Conservation (phyloP, 192 early-diverging fungal genomes). For the Coemansia furcata region DNA sequence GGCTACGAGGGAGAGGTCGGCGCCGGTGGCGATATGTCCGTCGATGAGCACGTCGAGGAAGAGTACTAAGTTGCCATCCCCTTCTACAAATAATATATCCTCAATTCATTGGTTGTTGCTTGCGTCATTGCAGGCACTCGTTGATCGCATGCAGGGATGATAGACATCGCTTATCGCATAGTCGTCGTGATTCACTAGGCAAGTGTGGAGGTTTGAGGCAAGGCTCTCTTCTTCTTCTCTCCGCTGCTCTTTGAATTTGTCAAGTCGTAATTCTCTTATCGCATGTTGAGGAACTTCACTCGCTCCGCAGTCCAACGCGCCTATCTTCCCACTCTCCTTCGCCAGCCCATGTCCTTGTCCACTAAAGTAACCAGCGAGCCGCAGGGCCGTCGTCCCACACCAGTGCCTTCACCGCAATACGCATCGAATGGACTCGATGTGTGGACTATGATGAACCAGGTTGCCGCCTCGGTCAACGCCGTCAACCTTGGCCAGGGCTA, state of each 20-base stretch:
- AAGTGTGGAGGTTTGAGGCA: background rate
- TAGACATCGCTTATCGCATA: too few relatives aligned
- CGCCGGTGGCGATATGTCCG: background rate
- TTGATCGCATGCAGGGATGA: too few relatives aligned
- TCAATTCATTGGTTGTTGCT: background rate
- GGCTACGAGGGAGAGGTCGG: constrained; percentile 1
- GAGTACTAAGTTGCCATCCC: constrained; percentile 3
- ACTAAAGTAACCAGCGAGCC: background rate
- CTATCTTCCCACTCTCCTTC: background rate
- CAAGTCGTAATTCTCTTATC: background rate
- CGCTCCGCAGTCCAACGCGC: constrained; percentile 1
- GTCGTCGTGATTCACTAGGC: background rate
- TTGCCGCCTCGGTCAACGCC: constrained; percentile 76
- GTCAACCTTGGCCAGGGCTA: constrained; percentile 93
- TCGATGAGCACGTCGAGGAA: constrained; percentile 4
- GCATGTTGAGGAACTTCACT: background rate
- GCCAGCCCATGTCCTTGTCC: constrained; percentile 1
- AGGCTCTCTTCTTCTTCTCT: background rate
- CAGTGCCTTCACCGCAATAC: constrained; percentile 35
- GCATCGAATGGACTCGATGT: constrained; percentile 52
- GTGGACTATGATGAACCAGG: constrained; percentile 85
- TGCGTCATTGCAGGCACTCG: background rate
- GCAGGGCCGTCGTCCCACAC: constrained; percentile 1
- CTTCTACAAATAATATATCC: background rate
- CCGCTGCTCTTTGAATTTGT: background rate